These are phyloP conservation scores for Penicillium coprophilum DNA, from an alignment of 495 filamentous ascomycete species.

Conservation along the genomic window DNA sequence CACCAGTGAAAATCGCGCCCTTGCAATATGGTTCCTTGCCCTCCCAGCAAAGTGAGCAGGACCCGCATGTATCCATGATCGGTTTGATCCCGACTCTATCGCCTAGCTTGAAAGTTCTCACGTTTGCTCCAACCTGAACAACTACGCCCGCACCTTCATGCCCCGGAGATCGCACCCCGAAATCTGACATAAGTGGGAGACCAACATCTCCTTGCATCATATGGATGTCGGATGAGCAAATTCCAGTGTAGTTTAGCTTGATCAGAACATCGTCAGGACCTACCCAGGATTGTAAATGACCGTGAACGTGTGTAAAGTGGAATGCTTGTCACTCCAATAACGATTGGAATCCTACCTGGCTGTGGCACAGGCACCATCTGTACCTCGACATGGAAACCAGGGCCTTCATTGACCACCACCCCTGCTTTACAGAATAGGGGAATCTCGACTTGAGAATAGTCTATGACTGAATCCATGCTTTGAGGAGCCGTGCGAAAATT, in stretches of 20 bases:
- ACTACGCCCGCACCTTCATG: constrained; percentile 60
- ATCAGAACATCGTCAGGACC: constrained; percentile 50
- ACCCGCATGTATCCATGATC: constrained; percentile 51
- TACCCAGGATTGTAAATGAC: constrained; percentile 13
- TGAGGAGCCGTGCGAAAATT: background rate
- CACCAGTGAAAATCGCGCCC: constrained; percentile 32
- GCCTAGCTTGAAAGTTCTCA: constrained; percentile 55
- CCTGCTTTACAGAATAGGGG: constrained; percentile 55
- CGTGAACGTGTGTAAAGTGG: background rate
- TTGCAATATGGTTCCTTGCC: constrained; percentile 47
- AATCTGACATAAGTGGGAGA: constrained; percentile 46
- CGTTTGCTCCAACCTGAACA: constrained; percentile 51
- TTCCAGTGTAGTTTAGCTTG: constrained; percentile 47
- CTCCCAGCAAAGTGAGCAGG: constrained; percentile 49
- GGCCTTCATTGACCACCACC: constrained; percentile 54
- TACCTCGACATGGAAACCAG: constrained; percentile 52
- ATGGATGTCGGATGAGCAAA: constrained; percentile 53
- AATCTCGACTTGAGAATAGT: constrained; percentile 32
- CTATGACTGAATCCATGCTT: constrained; percentile 5
- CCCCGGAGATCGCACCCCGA: constrained; percentile 49
- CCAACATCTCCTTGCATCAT: constrained; percentile 48
- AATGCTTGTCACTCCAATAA: background rate
- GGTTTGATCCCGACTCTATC: constrained; percentile 62
- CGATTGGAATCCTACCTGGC: constrained; percentile 36
- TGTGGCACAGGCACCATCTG: constrained; percentile 53